These are phyloP conservation scores for Zizania palustris DNA, from an alignment of 202 grass and related monocot species.

Conservation along the genomic window DNA sequence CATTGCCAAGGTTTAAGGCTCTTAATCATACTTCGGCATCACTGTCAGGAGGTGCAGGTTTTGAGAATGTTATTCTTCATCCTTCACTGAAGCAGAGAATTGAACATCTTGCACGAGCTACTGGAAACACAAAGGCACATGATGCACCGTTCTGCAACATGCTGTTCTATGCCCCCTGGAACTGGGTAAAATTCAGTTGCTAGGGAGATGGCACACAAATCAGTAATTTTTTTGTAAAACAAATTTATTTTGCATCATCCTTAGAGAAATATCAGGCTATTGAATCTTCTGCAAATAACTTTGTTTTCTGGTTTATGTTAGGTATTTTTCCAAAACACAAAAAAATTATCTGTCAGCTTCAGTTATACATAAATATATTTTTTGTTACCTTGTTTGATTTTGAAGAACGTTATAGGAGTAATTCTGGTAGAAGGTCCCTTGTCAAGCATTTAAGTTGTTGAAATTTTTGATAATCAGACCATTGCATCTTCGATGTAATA, in stretches of 20 bases:
- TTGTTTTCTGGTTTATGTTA: not conserved
- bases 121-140: constrained; percentile 88
- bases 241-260: not conserved
- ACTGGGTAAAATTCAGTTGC: constrained; percentile 96
- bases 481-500: constrained; percentile 32
- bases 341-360: not conserved
- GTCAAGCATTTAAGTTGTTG: constrained; percentile 2
- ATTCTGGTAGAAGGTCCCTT: not conserved
- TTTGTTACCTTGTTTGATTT: no score
- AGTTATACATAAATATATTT: not conserved
- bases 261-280: not conserved
- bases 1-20: constrained; percentile 56
- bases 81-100: constrained; percentile 84
- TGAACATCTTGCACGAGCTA: constrained; percentile 86
- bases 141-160: constrained; percentile 95
- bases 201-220: constrained; percentile 91
- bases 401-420: not conserved
- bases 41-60: constrained; percentile 44
- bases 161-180: constrained; percentile 98
- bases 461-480: not conserved
- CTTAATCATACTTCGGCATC: constrained; percentile 44
- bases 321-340: not conserved
- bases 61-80: constrained; percentile 87
- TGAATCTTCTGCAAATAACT: not conserved
- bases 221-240: constrained; percentile 54